A percentile compares a stretch with the other conserved stretches of the same genome.
Evolutionary conservation across 176 grass and related monocot species (phyloP).

Genomic region (Lolium perenne): DNA sequence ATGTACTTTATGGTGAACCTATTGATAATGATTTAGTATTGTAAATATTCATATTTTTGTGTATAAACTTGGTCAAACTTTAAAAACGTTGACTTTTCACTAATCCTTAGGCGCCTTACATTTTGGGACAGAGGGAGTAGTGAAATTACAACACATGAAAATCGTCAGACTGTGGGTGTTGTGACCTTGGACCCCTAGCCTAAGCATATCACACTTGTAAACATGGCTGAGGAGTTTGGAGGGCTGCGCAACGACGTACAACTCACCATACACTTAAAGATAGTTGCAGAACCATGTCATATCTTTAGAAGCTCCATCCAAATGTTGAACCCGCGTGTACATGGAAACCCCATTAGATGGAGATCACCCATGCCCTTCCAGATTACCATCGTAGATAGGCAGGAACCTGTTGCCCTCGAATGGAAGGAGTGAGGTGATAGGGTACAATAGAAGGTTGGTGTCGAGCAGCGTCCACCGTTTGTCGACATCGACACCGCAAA

Average conservation of each 20-base stretch:
- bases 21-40: too few relatives aligned
- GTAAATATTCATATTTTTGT: too few relatives aligned
- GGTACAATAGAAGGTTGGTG: neutral
- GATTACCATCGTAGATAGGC: neutral
- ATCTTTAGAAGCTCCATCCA: too few relatives aligned
- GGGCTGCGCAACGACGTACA: neutral
- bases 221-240: neutral
- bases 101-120: too few relatives aligned
- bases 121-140: too few relatives aligned
- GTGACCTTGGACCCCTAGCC: neutral
- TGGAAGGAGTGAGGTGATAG: neutral
- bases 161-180: neutral
- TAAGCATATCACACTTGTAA: slow-evolving; percentile 9
- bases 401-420: slow-evolving; percentile 9
- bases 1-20: too few relatives aligned
- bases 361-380: neutral
- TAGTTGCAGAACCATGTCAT: too few relatives aligned
- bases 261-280: too few relatives aligned
- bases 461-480: neutral
- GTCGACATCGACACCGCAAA: slow-evolving; percentile 9
- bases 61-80: too few relatives aligned
- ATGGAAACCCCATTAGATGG: neutral
- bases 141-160: slow-evolving; percentile 23
- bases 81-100: too few relatives aligned
- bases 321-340: too few relatives aligned